These are phyloP conservation scores for Coemansia reversa DNA, from an alignment of 192 early-diverging fungal genomes.

Conservation along the genomic window DNA sequence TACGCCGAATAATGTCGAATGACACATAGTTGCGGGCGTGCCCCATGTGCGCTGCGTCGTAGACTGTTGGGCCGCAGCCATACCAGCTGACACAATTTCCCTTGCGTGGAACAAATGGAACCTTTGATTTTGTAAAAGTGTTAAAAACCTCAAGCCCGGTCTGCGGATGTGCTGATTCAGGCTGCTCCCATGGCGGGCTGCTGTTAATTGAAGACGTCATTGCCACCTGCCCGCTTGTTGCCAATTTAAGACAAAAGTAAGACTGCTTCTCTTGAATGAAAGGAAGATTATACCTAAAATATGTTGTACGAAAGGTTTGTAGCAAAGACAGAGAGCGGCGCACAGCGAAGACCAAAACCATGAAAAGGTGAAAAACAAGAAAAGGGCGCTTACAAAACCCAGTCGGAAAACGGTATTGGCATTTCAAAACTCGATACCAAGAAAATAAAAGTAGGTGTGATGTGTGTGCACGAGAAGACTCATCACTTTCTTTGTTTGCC, in stretches of 20 bases:
- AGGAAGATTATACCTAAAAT: not conserved
- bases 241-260: not conserved
- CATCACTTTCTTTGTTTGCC: not conserved
- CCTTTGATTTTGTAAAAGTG: slow-evolving; percentile 87
- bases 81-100: slow-evolving; percentile 93
- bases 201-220: slow-evolving; percentile 44
- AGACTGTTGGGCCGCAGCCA: slow-evolving; percentile 97
- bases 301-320: not conserved
- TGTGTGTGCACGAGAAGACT: not conserved
- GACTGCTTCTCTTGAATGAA: not conserved
- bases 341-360: slow-evolving; percentile 5
- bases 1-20: slow-evolving; percentile 89
- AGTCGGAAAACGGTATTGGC: not conserved
- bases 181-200: slow-evolving; percentile 42
- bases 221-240: not conserved
- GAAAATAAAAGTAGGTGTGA: not conserved
- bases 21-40: slow-evolving; percentile 94
- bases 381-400: not conserved
- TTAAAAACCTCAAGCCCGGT: slow-evolving; percentile 64
- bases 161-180: slow-evolving; percentile 39
- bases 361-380: not conserved
- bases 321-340: slow-evolving; percentile 2
- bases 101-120: slow-evolving; percentile 81
- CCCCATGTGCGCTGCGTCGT: slow-evolving; percentile 93
- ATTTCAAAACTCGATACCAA: not conserved